Evolutionary conservation across 345 rosid species (phyloP).

Genomic region (Hibiscus trionum): DNA sequence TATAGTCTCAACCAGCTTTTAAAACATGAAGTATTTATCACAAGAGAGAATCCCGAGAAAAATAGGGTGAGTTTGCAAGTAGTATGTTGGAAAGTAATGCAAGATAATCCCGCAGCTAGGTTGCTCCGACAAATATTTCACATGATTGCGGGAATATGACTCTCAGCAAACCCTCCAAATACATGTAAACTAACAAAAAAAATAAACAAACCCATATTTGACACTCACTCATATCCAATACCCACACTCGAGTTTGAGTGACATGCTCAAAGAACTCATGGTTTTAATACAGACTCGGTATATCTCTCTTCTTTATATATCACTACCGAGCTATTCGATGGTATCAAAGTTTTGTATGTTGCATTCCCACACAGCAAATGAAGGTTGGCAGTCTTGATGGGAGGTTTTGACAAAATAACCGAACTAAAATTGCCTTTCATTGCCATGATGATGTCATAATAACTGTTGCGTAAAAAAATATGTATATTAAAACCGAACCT

Average conservation of each 20-base stretch:
- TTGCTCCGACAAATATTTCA: background rate
- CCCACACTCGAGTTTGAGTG: no score
- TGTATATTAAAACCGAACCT: conserved; percentile 28
- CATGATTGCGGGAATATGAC: background rate
- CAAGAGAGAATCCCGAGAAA: background rate
- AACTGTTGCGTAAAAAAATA: conserved; percentile 1
- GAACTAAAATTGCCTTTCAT: background rate
- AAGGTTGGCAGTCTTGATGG: background rate
- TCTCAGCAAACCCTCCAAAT: background rate
- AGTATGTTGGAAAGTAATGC: background rate
- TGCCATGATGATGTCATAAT: background rate
- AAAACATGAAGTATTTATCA: background rate
- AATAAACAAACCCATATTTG: no score
- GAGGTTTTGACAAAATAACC: background rate
- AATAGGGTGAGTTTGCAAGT: background rate
- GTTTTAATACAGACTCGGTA: background rate
- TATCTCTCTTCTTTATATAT: background rate
- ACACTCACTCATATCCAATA: no score
- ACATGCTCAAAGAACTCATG: no score
- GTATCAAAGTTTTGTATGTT: background rate
- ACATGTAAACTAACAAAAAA: background rate
- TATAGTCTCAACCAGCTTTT: background rate
- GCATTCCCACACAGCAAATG: background rate
- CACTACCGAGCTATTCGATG: background rate
- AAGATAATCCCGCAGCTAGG: background rate